Base-by-base conservation (phyloP, 2,329 filamentous ascomycete genomes). In the Botrytis galanthina region DNA sequence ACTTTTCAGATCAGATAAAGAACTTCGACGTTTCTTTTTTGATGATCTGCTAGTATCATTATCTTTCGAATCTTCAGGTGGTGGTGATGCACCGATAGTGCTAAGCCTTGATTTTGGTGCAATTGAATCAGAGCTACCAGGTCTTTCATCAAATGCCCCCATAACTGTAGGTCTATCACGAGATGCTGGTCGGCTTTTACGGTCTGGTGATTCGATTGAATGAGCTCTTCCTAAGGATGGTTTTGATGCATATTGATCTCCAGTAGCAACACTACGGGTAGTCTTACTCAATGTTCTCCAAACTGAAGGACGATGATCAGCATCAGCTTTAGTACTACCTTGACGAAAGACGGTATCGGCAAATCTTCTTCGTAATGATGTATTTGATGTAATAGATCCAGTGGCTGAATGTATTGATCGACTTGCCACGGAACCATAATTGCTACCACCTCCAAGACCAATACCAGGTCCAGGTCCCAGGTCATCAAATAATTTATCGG, bases 271-370 rank as follows among this genome's bases (percentile, higher is more conserved):
- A 78, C 87, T 83, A 72, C 91, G 87, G 85, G 87, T 82, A 84
- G 93, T 87, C 84, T 97, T 97, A 85, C 94, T 97, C 76, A 97
- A 84, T n/a, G 90, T 95, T 72, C 94, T 90, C 90, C 94, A 94
- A 35, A 97, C 90, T 0, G 93, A 95, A 60, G 90, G 86, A 54
- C 93, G 89, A 76, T 89, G 88, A 61, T 93, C 92, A 61, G 89
- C 85, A 57, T 89, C 88, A 73, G 91, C 88, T 35, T 86, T 88
- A 81, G 92, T 95, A 84, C 92, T 94, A 79, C 93, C 94, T 78
- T 96, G 92, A 72, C 93, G 89, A 57, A 93, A 87, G 44, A 97
- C 82, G 4, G 86, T 90, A 73, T 94, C 90, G 80, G 97, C 94
- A 76, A 94, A 93, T 80, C 91, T 91, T 64, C 94, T 87, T 42